A percentile compares a stretch with the other conserved stretches of the same genome.
phyloP scores from a whole-genome alignment of 2,329 filamentous ascomycete species.

The Colletotrichum limetticola region DNA sequence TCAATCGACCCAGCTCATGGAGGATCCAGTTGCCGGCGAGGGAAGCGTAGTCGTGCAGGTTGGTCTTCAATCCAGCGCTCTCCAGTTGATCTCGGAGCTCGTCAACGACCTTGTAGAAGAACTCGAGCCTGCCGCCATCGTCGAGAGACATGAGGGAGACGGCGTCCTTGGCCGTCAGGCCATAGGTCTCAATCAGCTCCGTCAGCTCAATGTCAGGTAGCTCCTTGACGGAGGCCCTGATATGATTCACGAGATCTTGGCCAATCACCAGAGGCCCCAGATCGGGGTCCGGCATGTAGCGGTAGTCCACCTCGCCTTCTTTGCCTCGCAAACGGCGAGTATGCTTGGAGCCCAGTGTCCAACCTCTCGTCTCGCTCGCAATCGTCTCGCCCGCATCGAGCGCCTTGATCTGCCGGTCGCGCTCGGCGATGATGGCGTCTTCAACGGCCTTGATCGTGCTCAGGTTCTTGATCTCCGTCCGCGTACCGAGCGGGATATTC shows the following conservation, averaged over 20 bases:
- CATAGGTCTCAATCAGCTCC: constrained; percentile 70
- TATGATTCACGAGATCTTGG: constrained; percentile 72
- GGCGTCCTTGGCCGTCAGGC: constrained; percentile 83
- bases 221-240: constrained; percentile 72
- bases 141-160: constrained; percentile 82
- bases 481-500: constrained; percentile 72
- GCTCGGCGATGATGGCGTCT: constrained; percentile 91
- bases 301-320: constrained; percentile 96
- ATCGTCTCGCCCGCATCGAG: constrained; percentile 80
- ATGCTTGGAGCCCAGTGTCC: constrained; percentile 85
- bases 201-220: constrained; percentile 78
- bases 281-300: constrained; percentile 98
- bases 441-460: constrained; percentile 95
- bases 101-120: constrained; percentile 77
- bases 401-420: constrained; percentile 85
- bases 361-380: constrained; percentile 90
- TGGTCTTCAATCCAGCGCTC: constrained; percentile 28
- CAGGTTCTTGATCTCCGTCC: constrained; percentile 97
- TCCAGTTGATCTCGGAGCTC: constrained; percentile 46
- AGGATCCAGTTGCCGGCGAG: constrained; percentile 75
- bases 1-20: constrained; percentile 78
- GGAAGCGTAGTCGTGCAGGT: constrained; percentile 52
- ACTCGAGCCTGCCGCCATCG: constrained; percentile 82
- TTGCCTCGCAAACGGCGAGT: constrained; percentile 88
- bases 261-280: constrained; percentile 83